phyloP scores from a whole-genome alignment of 768 basidiomycete species.

The Suillus clintonianus region DNA sequence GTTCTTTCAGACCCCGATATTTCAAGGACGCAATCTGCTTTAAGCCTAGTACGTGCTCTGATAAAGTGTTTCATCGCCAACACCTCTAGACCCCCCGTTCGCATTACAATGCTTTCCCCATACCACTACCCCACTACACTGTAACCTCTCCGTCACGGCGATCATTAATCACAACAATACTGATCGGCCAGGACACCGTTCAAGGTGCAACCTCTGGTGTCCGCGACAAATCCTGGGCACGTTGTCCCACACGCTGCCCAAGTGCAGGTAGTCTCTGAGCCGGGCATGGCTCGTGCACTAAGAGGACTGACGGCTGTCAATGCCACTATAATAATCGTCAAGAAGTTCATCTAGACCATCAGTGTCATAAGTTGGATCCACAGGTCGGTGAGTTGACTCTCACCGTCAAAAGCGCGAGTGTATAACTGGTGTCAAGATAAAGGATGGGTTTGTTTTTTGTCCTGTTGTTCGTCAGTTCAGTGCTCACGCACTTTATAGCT shows the following conservation, averaged over 20 bases:
- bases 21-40: not conserved
- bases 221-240: not conserved
- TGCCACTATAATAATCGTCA: not conserved
- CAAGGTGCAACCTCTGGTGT: not conserved
- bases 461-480: not conserved
- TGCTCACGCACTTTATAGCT: not conserved
- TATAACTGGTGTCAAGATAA: not conserved
- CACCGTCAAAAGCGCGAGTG: not conserved
- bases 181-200: not conserved
- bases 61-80: not conserved
- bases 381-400: not conserved
- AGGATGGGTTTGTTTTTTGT: not conserved
- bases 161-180: constrained; percentile 5
- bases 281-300: not conserved
- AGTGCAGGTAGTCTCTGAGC: not conserved
- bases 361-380: no score
- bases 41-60: not conserved
- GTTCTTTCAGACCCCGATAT: not conserved
- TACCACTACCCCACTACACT: not conserved
- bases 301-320: not conserved
- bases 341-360: not conserved
- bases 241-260: constrained; percentile 6
- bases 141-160: not conserved
- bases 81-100: not conserved
- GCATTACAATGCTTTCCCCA: not conserved